These are phyloP conservation scores for Crucibulum laeve DNA, from an alignment of 768 basidiomycete species.

Conservation along the genomic window DNA sequence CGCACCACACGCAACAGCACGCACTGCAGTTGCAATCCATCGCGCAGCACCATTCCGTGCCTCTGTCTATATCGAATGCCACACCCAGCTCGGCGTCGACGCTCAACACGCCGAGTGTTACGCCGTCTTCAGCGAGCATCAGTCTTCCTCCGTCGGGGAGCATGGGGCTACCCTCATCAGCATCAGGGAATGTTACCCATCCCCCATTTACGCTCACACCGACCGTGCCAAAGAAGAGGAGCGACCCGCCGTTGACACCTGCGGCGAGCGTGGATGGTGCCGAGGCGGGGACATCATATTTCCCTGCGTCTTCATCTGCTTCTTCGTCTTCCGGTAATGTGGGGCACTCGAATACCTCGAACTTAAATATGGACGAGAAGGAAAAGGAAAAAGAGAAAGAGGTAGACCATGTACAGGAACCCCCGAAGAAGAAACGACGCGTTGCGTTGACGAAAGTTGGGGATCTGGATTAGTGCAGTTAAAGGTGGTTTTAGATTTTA, in stretches of 20 bases:
- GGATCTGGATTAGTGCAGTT: conserved; percentile 46
- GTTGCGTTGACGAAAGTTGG: conserved; percentile 72
- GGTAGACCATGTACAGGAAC: conserved; percentile 34
- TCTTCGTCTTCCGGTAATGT: conserved; percentile 17
- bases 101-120: conserved; percentile 29
- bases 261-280: conserved; percentile 45
- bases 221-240: conserved; percentile 30
- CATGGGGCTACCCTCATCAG: not conserved
- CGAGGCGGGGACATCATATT: conserved; percentile 18
- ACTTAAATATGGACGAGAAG: conserved; percentile 3
- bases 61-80: conserved; percentile 39
- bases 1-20: conserved; percentile 88
- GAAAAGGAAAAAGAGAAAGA: conserved; percentile 17
- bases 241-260: conserved; percentile 44
- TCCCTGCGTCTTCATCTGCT: conserved; percentile 11
- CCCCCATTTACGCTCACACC: conserved; percentile 11
- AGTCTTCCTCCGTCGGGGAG: conserved; percentile 17
- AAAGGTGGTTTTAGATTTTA: no score
- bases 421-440: conserved; percentile 82
- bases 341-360: conserved; percentile 3
- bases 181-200: not conserved
- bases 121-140: conserved; percentile 25
- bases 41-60: conserved; percentile 77
- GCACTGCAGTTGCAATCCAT: conserved; percentile 88
- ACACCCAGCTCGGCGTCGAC: conserved; percentile 21